Evolutionary conservation across 1,139 yeast species (phyloP).

Genomic region (Magnusiomyces sp.): DNA sequence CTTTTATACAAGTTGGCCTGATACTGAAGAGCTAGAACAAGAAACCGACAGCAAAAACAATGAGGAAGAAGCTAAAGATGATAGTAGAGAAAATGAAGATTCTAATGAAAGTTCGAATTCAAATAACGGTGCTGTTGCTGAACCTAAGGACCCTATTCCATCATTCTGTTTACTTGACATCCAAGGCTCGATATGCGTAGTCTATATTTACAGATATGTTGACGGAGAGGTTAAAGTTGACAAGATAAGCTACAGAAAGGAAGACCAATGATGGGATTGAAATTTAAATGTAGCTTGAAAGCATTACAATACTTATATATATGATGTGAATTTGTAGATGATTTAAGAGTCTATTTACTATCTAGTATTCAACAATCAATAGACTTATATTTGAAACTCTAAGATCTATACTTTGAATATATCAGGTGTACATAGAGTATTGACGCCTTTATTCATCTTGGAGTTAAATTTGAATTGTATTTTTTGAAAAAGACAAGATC

Average conservation of each 20-base stretch:
- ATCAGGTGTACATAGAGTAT: no score
- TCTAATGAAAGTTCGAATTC: conserved; percentile 1
- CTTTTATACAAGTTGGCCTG: conserved; percentile 45
- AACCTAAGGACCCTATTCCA: conserved; percentile 46
- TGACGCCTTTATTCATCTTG: no score
- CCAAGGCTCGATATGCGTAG: conserved; percentile 65
- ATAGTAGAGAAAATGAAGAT: conserved; percentile 12
- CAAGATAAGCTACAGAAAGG: conserved; percentile 69
- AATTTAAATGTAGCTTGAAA: no score
- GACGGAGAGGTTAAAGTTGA: conserved; percentile 87
- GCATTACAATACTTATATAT: no score
- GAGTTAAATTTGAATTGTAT: no score
- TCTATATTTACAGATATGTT: conserved; percentile 75
- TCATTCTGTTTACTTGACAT: conserved; percentile 84
- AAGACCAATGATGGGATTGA: neutral
- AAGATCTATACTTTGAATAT: no score
- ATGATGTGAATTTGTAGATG: no score
- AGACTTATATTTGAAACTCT: no score
- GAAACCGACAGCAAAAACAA: conserved; percentile 14
- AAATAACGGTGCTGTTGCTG: conserved; percentile 12
- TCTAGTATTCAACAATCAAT: no score
- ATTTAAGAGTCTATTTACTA: no score
- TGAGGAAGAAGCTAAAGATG: conserved; percentile 8
- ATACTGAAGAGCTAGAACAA: conserved; percentile 31
- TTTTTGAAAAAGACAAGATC: no score